Evolutionary conservation across 2,329 filamentous ascomycete species (phyloP), one percentile per base, ranked within the genome.

Genomic region (Amauroascus niger): DNA sequence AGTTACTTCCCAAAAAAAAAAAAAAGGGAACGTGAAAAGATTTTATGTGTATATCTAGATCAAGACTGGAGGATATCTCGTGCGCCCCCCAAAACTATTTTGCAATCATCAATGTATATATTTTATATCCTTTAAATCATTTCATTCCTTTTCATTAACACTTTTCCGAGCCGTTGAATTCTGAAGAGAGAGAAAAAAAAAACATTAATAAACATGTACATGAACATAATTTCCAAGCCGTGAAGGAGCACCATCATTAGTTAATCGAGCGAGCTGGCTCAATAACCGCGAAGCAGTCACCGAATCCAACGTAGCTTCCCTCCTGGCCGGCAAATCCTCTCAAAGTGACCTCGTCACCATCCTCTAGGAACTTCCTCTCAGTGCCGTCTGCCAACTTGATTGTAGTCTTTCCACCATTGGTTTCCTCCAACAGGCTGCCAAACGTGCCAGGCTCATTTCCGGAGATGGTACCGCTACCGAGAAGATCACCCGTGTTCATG

Each of bases 401-500:
- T 0, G 78, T 68, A 2, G 72, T 72, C 69, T 87, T 88, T 1
- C 87, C 87, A 33, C 80, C 81, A 57, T 81, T 74, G 0, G 79
- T 87, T 64, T 85, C 81, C 70, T 93, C 87, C 43, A 91, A 67
- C 46, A 91, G 68, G 63, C 84, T 84, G 1, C 87, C 87, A 58
- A 82, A 74, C 6, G 80, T 79, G 9, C 71, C 69, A n/a, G 71
- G 67, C 43, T 74, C 74, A 4, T 68, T 74, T 1, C 87, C 87
- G 41, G 80, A 84, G 61, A 93, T 91, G 1, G 87, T 93, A 2
- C 87, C 87, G 1, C 84, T 87, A 1, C 86, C 87, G 5, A 93
- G 71, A 50, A 93, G 68, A 64, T 93, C 87, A 32, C 87, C 87
- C 0, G 82, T 78, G 45, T 81, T 78, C 75, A 93, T 76, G 2